phyloP scores from a whole-genome alignment of 192 early-diverging fungal genomes.

The Podila minutissima region DNA sequence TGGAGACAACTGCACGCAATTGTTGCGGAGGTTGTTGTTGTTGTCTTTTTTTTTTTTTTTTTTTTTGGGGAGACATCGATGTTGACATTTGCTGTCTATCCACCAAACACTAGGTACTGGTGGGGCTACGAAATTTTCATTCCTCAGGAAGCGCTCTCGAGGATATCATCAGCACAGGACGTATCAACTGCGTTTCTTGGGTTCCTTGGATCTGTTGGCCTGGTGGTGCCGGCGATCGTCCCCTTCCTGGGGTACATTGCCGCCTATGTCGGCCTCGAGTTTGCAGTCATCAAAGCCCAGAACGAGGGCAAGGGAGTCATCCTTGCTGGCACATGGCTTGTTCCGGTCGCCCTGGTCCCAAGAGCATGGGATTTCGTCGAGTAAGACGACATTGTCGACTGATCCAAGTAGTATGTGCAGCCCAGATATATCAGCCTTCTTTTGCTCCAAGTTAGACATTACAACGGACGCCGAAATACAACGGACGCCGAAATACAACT shows the following conservation, averaged over 20 bases:
- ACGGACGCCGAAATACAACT: too few relatives aligned
- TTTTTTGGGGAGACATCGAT: background rate
- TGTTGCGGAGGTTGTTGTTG: background rate
- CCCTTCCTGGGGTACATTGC: constrained; percentile 56
- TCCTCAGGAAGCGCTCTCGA: constrained; percentile 45
- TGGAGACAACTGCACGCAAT: background rate
- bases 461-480: too few relatives aligned
- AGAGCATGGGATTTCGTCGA: constrained; percentile 50
- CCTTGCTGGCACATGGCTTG: constrained; percentile 53
- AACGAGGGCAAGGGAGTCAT: constrained; percentile 53
- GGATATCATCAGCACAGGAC: constrained; percentile 52
- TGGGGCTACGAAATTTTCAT: constrained; percentile 60
- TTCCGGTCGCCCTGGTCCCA: constrained; percentile 53
- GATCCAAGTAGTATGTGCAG: too few relatives aligned
- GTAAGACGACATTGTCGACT: too few relatives aligned
- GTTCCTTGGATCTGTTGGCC: constrained; percentile 49
- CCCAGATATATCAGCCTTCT: too few relatives aligned
- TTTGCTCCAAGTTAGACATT: too few relatives aligned
- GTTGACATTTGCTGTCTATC: background rate
- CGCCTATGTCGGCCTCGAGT: constrained; percentile 55
- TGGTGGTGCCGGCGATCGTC: constrained; percentile 46
- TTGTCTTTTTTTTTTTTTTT: constrained; percentile 1
- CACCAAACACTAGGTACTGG: constrained; percentile 36
- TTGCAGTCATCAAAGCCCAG: constrained; percentile 55
- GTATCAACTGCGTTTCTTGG: constrained; percentile 49